Evolutionary conservation across 1,139 yeast genomes (phyloP), one percentile per base, ranked within the genome.

Genomic region (Saccharomyces hybrid): DNA sequence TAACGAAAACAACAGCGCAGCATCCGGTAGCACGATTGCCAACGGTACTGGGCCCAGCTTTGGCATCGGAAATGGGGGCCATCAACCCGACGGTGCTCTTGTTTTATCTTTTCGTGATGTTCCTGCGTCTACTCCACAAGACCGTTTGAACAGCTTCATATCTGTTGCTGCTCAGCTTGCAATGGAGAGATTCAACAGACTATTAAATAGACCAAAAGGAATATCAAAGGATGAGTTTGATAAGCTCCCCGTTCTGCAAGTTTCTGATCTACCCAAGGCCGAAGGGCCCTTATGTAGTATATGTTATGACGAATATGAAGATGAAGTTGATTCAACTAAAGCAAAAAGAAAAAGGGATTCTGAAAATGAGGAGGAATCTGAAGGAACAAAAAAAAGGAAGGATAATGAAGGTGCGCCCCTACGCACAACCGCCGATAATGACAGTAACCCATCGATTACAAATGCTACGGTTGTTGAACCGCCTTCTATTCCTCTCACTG

Each of bases 81-180:
- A 53, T 23, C 54, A 61, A 41, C 65, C 65, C 5, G 61, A 59
- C 47, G 66, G 61, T 7, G 61, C 66, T 20, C 83, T 56, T 74
- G 82, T 56, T 25, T 71, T 85, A 64, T 81, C 84, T 31, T 79
- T 85, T 47, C 88, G 89, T 14, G 83, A 83, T 61, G 82, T 82
- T 51, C 78, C 84, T 1, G 53, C 59, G 2, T 57, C 65, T 4
- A 64, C 71, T 20, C 62, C 71, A 2, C 66, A 66, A 26, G 65
- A 67, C 9, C 64, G 71, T 27, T 56, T 71, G 41, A 76, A 78
- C 34, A 81, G 82, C 56, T 76, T 85, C 56, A 80, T 85, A 11
- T 73, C 85, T 32, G 70, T 84, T 55, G 90, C 90, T 1, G 84
- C 90, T 0, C 83, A 82, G 50, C 77, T 85, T 72, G 90, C 90